Evolutionary conservation across 2,329 filamentous ascomycete genomes (phyloP).

Genomic region (Mycogone perniciosa): DNA sequence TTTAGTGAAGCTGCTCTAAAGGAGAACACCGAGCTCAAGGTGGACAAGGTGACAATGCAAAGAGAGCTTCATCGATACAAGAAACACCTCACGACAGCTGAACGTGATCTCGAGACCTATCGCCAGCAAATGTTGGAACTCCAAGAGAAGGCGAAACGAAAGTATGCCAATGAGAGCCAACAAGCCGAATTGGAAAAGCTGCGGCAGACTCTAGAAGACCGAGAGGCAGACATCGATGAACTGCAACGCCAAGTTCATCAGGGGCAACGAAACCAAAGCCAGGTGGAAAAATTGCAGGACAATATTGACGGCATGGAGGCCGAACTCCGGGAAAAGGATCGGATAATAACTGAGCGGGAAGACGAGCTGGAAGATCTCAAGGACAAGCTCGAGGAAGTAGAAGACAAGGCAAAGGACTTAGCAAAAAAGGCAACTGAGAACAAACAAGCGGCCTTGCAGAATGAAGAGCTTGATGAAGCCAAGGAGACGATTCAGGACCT

Average conservation of each 20-base stretch:
- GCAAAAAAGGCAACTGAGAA: slow-evolving; percentile 47
- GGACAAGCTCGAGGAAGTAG: slow-evolving; percentile 44
- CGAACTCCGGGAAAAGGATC: slow-evolving; percentile 69
- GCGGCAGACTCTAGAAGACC: slow-evolving; percentile 49
- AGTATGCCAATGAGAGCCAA: slow-evolving; percentile 65
- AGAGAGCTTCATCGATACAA: slow-evolving; percentile 79
- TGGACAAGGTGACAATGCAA: slow-evolving; percentile 84
- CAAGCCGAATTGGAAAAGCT: slow-evolving; percentile 55
- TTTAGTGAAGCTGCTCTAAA: slow-evolving; percentile 84
- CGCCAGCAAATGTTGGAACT: slow-evolving; percentile 75
- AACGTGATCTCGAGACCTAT: slow-evolving; percentile 81
- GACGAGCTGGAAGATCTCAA: slow-evolving; percentile 67
- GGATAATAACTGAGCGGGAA: slow-evolving; percentile 64
- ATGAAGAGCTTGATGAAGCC: slow-evolving; percentile 49
- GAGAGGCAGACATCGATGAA: slow-evolving; percentile 54
- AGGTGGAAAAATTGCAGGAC: slow-evolving; percentile 62
- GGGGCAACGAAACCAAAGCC: slow-evolving; percentile 49
- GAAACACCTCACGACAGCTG: slow-evolving; percentile 74
- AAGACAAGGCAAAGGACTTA: slow-evolving; percentile 53
- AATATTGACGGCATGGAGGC: slow-evolving; percentile 71
- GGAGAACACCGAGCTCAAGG: slow-evolving; percentile 95
- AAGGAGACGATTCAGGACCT: slow-evolving; percentile 54
- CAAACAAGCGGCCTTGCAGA: slow-evolving; percentile 48
- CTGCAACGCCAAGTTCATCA: slow-evolving; percentile 54
- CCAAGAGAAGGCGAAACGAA: slow-evolving; percentile 72